Evolutionary conservation across 176 grass and related monocot genomes (phyloP).

Genomic region (Avena atlantica): DNA sequence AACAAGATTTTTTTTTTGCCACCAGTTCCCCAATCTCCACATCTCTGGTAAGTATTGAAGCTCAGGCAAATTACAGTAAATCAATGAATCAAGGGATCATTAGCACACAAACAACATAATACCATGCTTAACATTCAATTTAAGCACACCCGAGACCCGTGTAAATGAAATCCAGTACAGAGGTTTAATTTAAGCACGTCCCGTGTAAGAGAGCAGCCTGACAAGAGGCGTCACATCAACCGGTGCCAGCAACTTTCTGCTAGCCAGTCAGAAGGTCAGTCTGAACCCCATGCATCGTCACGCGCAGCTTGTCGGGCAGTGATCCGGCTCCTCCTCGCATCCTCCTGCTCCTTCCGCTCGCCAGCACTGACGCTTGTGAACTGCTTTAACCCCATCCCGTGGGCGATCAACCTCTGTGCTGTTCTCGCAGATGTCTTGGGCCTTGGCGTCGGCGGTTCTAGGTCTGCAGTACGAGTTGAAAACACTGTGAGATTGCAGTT

Average conservation of each 20-base stretch:
- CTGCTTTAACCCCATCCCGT: slow-evolving; percentile 74
- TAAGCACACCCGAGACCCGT: not conserved
- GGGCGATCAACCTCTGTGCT: slow-evolving; percentile 82
- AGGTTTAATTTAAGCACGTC: not conserved
- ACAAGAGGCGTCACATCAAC: no score
- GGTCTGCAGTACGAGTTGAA: slow-evolving; percentile 49
- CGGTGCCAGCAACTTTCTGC: no score
- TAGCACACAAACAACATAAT: not conserved
- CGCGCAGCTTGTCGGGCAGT: slow-evolving; percentile 60
- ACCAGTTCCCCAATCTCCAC: not conserved
- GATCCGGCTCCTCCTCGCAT: slow-evolving; percentile 73
- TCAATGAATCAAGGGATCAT: not conserved
- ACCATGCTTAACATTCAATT: slow-evolving; percentile 9
- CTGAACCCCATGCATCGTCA: slow-evolving; percentile 86
- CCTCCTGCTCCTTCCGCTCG: slow-evolving; percentile 80
- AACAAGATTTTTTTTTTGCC: not conserved
- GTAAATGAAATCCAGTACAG: not conserved
- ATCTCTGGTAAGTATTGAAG: not conserved
- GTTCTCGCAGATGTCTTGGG: slow-evolving; percentile 85
- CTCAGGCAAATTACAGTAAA: not conserved
- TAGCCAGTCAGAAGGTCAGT: slow-evolving; percentile 39
- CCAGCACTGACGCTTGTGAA: slow-evolving; percentile 47
- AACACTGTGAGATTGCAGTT: not conserved
- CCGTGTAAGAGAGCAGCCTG: not conserved
- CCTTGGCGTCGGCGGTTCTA: slow-evolving; percentile 80